A percentile compares a stretch with the other conserved stretches of the same genome.
These are phyloP conservation scores for Tagetes erecta DNA, from an alignment of 129 eudicot species.

Conservation along the genomic window DNA sequence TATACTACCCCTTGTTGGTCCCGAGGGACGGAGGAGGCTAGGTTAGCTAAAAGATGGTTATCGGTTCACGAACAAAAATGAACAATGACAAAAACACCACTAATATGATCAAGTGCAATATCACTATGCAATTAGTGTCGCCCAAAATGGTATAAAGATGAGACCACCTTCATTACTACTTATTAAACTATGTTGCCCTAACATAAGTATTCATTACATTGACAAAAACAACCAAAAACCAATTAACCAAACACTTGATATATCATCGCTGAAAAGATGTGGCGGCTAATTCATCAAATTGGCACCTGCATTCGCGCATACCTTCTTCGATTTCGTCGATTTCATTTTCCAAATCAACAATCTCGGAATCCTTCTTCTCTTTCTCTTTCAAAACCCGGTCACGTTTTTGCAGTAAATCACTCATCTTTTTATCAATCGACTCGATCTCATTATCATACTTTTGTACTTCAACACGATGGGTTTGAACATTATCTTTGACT, in stretches of 20 bases:
- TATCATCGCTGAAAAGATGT: slow-evolving; percentile 20
- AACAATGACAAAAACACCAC: too few species aligned
- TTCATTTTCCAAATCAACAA: slow-evolving; percentile 36
- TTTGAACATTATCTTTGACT: slow-evolving; percentile 24
- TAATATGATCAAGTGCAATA: too few species aligned
- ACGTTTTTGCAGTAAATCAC: slow-evolving; percentile 42
- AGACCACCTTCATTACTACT: slow-evolving; percentile 3
- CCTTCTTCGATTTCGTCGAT: slow-evolving; percentile 25
- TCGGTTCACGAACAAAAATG: too few species aligned
- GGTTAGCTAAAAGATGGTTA: too few species aligned
- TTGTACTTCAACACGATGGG: slow-evolving; percentile 17
- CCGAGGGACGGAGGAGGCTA: too few species aligned
- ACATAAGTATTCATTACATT: not conserved
- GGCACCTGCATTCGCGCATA: slow-evolving; percentile 24
- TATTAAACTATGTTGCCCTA: not conserved
- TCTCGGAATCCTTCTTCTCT: slow-evolving; percentile 35
- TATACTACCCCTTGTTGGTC: too few species aligned
- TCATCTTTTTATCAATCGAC: slow-evolving; percentile 45
- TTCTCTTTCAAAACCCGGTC: slow-evolving; percentile 15
- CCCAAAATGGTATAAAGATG: not conserved
- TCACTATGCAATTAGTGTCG: too few species aligned
- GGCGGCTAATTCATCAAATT: slow-evolving; percentile 46
- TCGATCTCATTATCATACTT: slow-evolving; percentile 40
- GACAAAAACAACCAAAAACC: not conserved
- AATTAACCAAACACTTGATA: not conserved